Conservation (phyloP, 805 yeast genomes). For the Kodamaea hsintzibuensis region DNA sequence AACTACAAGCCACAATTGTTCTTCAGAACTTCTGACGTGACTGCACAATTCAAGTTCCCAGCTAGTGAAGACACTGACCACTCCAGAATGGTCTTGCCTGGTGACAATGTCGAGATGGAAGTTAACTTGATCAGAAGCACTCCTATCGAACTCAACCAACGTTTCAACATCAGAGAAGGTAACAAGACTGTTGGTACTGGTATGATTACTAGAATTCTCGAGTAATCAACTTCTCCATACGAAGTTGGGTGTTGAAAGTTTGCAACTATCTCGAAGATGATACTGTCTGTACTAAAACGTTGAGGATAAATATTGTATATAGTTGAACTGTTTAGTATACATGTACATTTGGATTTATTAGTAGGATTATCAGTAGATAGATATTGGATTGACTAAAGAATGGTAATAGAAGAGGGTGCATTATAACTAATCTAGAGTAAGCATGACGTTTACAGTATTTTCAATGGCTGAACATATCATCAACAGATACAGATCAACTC, state of each 20-base stretch:
- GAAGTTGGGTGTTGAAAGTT: background rate
- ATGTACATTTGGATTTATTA: conserved; percentile 1
- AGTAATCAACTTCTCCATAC: conserved; percentile 31
- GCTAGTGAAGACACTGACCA: conserved; percentile 69
- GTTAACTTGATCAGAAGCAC: conserved; percentile 88
- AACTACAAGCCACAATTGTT: conserved; percentile 98
- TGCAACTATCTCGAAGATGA: background rate
- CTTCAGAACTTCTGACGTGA: conserved; percentile 94
- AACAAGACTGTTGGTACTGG: conserved; percentile 99
- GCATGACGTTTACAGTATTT: too few species aligned
- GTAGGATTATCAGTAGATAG: too few species aligned
- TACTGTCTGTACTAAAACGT: background rate
- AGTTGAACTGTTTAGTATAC: conserved; percentile 1
- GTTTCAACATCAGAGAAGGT: conserved; percentile 99
- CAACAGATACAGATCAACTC: too few species aligned
- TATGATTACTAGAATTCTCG: conserved; percentile 88
- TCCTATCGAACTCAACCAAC: conserved; percentile 93
- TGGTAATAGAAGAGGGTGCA: too few species aligned
- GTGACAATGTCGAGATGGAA: conserved; percentile 97
- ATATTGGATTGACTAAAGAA: too few species aligned
- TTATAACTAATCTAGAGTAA: too few species aligned
- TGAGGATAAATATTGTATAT: background rate
- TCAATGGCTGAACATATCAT: too few species aligned
- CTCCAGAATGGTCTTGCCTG: conserved; percentile 92
- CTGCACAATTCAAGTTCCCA: conserved; percentile 89